These are phyloP conservation scores for Solioccasus polychromus DNA, from an alignment of 768 basidiomycete species.

Conservation along the genomic window DNA sequence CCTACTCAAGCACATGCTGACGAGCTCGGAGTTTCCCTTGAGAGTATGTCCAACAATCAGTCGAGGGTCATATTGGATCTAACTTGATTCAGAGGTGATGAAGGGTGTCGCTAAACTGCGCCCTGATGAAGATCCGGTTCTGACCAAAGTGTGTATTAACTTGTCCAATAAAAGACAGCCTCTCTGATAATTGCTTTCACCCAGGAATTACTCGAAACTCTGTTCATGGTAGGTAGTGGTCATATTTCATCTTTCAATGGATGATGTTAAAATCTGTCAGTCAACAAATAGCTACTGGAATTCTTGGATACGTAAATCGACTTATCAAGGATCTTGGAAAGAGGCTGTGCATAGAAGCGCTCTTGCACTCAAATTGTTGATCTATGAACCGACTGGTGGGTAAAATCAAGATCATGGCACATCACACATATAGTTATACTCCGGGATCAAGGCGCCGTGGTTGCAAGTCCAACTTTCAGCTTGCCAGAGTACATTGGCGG, in stretches of 20 bases:
- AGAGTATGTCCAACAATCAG: constrained; percentile 30
- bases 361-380: constrained; percentile 88
- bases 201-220: constrained; percentile 53
- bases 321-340: constrained; percentile 92
- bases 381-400: constrained; percentile 85
- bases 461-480: constrained; percentile 94
- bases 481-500: constrained; percentile 92
- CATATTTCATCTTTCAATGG: background rate
- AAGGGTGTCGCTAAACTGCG: constrained; percentile 44
- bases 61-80: constrained; percentile 1
- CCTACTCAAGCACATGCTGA: constrained; percentile 41
- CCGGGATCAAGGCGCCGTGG: constrained; percentile 67
- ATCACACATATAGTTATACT: background rate
- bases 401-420: too few species aligned
- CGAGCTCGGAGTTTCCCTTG: constrained; percentile 43
- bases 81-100: constrained; percentile 36
- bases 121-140: constrained; percentile 64
- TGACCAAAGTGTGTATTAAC: constrained; percentile 51
- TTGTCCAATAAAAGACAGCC: background rate
- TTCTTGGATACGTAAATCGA: constrained; percentile 84
- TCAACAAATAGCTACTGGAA: constrained; percentile 84
- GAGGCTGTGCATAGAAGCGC: constrained; percentile 93
- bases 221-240: constrained; percentile 47
- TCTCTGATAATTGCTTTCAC: background rate
- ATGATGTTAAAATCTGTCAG: constrained; percentile 27